phyloP scores from a whole-genome alignment of 805 yeast species.

The Pichia phayaonensis region DNA sequence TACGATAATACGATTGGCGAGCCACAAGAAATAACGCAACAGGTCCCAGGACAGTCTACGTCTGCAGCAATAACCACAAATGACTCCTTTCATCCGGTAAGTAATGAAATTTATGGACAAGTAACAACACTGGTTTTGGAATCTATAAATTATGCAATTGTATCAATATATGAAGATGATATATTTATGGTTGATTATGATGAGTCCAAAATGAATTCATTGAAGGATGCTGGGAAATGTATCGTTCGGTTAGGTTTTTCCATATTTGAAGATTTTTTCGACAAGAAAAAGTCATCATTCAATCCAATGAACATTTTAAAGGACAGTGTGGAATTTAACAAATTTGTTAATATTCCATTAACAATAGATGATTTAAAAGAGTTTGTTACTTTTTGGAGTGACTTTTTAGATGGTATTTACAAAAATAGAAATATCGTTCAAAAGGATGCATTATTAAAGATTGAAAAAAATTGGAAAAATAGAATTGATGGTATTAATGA shows the following conservation, averaged over 20 bases:
- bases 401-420: constrained; percentile 38
- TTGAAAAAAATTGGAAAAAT: constrained; percentile 16
- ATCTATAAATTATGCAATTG: constrained; percentile 45
- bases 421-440: constrained; percentile 27
- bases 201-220: constrained; percentile 24
- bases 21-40: neutral
- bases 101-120: constrained; percentile 30
- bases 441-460: constrained; percentile 23
- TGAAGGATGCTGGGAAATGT: constrained; percentile 37
- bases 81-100: neutral
- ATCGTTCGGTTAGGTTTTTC: constrained; percentile 46
- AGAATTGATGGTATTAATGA: neutral
- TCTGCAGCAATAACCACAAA: neutral
- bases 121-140: constrained; percentile 33
- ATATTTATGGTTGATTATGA: constrained; percentile 44
- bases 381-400: constrained; percentile 48
- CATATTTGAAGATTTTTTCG: constrained; percentile 47
- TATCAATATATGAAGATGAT: constrained; percentile 51
- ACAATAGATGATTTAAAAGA: constrained; percentile 24
- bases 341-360: constrained; percentile 23
- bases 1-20: neutral
- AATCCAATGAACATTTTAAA: constrained; percentile 17
- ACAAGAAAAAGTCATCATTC: constrained; percentile 4
- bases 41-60: neutral
- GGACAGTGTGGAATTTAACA: constrained; percentile 15